Percentiles rank a stretch among this genome's conserved stretches.
phyloP scores from a whole-genome alignment of 495 filamentous ascomycete species.

The Podospora pseudopauciseta region DNA sequence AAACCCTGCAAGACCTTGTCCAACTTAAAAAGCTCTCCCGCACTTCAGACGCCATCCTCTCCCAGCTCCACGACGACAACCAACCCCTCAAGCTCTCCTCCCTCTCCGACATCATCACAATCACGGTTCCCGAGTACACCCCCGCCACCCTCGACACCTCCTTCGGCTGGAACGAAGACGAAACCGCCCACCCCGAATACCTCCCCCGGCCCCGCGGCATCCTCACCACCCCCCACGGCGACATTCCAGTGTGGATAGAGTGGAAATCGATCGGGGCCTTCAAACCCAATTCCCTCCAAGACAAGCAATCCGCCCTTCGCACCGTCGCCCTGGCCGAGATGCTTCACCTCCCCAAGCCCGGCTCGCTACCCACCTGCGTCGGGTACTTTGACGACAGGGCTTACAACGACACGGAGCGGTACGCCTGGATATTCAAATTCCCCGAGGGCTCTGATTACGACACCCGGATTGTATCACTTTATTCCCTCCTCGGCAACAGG shows the following conservation, averaged over 20 bases:
- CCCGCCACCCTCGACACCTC: slow-evolving; percentile 1
- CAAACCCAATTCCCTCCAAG: slow-evolving; percentile 11
- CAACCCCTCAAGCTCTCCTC: not conserved
- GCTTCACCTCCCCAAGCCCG: slow-evolving; percentile 30
- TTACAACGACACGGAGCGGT: slow-evolving; percentile 14
- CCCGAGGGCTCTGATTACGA: slow-evolving; percentile 21
- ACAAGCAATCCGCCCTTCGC: slow-evolving; percentile 24
- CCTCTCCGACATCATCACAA: slow-evolving; percentile 11
- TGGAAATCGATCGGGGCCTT: slow-evolving; percentile 27
- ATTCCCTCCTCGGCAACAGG: slow-evolving; percentile 19
- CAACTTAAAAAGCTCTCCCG: slow-evolving; percentile 30
- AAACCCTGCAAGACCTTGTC: slow-evolving; percentile 28
- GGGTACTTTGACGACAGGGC: slow-evolving; percentile 33
- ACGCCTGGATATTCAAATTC: slow-evolving; percentile 31
- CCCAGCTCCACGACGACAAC: slow-evolving; percentile 13
- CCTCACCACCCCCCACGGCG: slow-evolving; percentile 14
- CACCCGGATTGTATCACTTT: slow-evolving; percentile 22
- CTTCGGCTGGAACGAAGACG: slow-evolving; percentile 22
- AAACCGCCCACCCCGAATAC: slow-evolving; percentile 9
- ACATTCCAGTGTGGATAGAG: slow-evolving; percentile 33
- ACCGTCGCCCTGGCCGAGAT: slow-evolving; percentile 32
- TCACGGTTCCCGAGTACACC: slow-evolving; percentile 20
- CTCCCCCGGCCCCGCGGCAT: slow-evolving; percentile 24
- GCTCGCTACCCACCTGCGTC: slow-evolving; percentile 27
- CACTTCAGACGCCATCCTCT: slow-evolving; percentile 27